Base-by-base conservation (phyloP, 2,329 filamentous ascomycete genomes). In the Fusarium clavum region DNA sequence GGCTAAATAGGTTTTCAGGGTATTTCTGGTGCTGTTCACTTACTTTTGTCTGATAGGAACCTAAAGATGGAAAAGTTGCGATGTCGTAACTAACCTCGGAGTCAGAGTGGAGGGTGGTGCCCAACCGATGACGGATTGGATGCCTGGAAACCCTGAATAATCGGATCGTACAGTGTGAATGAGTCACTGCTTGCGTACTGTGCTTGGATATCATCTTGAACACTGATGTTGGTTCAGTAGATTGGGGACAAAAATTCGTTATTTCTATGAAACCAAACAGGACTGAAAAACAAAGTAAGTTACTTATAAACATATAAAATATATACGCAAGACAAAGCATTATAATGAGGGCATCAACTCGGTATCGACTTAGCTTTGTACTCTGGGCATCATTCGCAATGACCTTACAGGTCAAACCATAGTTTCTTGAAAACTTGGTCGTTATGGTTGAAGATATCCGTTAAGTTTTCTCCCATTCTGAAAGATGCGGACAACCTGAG, bases 121-220 rank as follows among this genome's bases (percentile, higher is more conserved):
- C 67, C 41, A 59, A 52, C 61, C 38, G 41, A 64, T 46, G 57
- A 64, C 54, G 64, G 67, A 64, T 64, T 52, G 61, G 67, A 64
- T 68, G 67, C 58, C 62, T 57, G 27, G 55, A 27, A 43, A 64
- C 46, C 30, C 56, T 51, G 48, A 47, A 51, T 40, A 46, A 56
- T 29, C 46, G 46, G 40, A 16, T 9, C n/a, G 44, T 47, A 60
- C 67, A 68, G 67, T 70, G 67, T 57, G 13, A 32, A 12, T 11
- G 25, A 8, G 10, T 10, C 0, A 3, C 1, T 2, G 7, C 20
- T 11, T 14, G 18, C 24, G 3, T 27, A 64, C 61, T 64, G 61
- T 64, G 24, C 9, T n/a, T 29, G n/a, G 22, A 53, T 27, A 25
- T n/a, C 24, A 29, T 41, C 20, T 11, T 18, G 13, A 41, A 27